Base-by-base conservation (phyloP, 2,329 filamentous ascomycete genomes). In the Neoarthrinium moseri region DNA sequence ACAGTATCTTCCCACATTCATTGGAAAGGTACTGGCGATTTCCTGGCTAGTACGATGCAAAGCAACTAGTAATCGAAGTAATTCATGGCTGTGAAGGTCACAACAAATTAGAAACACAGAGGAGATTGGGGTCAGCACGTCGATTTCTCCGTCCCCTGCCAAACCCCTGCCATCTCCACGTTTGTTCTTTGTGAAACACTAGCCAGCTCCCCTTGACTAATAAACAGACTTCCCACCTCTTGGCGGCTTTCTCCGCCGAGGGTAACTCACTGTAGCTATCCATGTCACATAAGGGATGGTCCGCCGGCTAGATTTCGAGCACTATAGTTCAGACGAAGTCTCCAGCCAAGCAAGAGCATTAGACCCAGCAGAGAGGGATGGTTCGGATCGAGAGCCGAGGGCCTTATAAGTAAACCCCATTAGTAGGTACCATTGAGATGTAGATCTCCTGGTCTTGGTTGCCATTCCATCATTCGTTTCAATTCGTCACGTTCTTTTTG, bases 331-430 rank as follows among this genome's bases (percentile, higher is more conserved):
- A 43, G 39, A 43, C 39, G 18, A 8, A 41, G 23, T 22, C 18
- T 6, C 13, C 18, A 23, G 22, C 18, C 26, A 26, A 40, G 39
- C n/a, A 29, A 15, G 21, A n/a, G 13, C 18, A 39, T 23, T 18
- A 7, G 13, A 26, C n/a, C 36, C 36, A 24, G 20, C 36, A 7
- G 5, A 4, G 12, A 6, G 12, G 17, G 18, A 17, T 38, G 18
- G 21, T 43, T 15, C 26, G 8, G 26, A 23, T 29, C 18, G 6
- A n/a, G 13, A n/a, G 20, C 6, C 10, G 10, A 17, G 17, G 26
- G 26, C 12, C 18, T 32, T 33, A 43, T 43, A 43, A 34, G 29
- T 43, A 43, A 43, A 40, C 21, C 30, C 29, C 27, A 34, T 38
- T 32, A 43, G 17, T 18, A 13, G n/a, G 20, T 13, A 15, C 27